Evolutionary conservation across 2,329 filamentous ascomycete genomes (phyloP).

Genomic region (Sporothrix inflata): DNA sequence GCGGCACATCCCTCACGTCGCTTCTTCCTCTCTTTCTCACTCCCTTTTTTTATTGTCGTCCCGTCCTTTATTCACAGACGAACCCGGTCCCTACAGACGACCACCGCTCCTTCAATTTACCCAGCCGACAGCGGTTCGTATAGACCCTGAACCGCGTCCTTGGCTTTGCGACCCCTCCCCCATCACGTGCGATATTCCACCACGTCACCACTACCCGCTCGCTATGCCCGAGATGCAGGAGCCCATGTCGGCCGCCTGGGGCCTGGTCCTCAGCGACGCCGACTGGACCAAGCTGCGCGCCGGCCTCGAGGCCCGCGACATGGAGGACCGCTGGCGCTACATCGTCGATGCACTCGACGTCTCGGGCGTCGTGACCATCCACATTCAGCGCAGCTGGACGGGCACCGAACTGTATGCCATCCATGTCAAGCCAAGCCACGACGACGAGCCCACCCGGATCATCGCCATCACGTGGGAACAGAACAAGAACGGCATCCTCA

Average conservation of each 20-base stretch:
- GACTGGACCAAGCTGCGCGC: conserved; percentile 7
- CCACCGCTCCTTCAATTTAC: not conserved
- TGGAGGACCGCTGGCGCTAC: conserved; percentile 10
- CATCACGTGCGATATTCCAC: no score
- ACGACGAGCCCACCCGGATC: not conserved
- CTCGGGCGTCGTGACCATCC: conserved; percentile 12
- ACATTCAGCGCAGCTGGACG: not conserved
- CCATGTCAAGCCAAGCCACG: not conserved
- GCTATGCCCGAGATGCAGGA: not conserved
- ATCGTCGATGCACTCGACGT: not conserved
- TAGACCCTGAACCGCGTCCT: not conserved
- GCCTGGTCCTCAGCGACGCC: conserved; percentile 13
- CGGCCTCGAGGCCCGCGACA: not conserved
- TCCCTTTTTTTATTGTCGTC: not conserved
- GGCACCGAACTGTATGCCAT: conserved; percentile 9
- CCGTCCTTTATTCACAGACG: not conserved
- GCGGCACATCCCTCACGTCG: not conserved
- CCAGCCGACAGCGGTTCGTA: not conserved
- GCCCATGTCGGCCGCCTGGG: conserved; percentile 18
- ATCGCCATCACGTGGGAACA: conserved; percentile 25
- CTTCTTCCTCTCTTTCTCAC: not conserved
- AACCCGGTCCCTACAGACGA: not conserved
- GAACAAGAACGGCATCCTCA: not conserved
- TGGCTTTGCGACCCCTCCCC: not conserved
- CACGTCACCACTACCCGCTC: no score